Percentiles rank a stretch among this genome's conserved stretches.
These are phyloP conservation scores for Nelumbo lutea DNA, from an alignment of 164 flowering plant genomes.

Conservation along the genomic window DNA sequence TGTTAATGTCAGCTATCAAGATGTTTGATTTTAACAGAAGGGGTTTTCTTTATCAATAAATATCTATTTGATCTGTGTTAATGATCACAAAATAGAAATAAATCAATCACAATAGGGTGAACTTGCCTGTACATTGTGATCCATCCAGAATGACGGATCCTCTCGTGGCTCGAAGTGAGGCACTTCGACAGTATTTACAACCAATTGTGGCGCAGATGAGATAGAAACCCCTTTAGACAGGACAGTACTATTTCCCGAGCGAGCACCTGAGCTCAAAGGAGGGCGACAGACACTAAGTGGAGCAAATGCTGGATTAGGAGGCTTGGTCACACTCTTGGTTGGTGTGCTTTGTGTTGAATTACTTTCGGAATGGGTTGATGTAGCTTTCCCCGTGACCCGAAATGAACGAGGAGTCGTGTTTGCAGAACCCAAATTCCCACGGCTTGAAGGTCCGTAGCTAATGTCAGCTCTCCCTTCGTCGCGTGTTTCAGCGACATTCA, in stretches of 20 bases:
- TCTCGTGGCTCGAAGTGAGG: slow-evolving; percentile 92
- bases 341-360: slow-evolving; percentile 80
- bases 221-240: slow-evolving; percentile 63
- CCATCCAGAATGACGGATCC: slow-evolving; percentile 96
- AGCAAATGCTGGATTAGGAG: slow-evolving; percentile 45
- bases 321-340: slow-evolving; percentile 81
- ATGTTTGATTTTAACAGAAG: no score
- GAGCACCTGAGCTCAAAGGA: slow-evolving; percentile 29
- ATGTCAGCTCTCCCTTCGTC: slow-evolving; percentile 35
- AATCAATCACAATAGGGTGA: neutral
- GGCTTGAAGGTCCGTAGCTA: slow-evolving; percentile 11
- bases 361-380: slow-evolving; percentile 46
- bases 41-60: no score
- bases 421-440: slow-evolving; percentile 33
- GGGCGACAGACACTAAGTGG: slow-evolving; percentile 24
- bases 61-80: no score
- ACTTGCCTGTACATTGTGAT: slow-evolving; percentile 93
- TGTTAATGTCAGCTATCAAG: no score
- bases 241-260: slow-evolving; percentile 40
- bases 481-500: slow-evolving; percentile 14
- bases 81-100: no score
- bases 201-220: slow-evolving; percentile 29
- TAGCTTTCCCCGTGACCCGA: slow-evolving; percentile 39
- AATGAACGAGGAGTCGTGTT: slow-evolving; percentile 52
- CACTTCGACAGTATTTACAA: slow-evolving; percentile 77